Conservation (phyloP, 495 filamentous ascomycete species). For the Talaromyces stipitatus region DNA sequence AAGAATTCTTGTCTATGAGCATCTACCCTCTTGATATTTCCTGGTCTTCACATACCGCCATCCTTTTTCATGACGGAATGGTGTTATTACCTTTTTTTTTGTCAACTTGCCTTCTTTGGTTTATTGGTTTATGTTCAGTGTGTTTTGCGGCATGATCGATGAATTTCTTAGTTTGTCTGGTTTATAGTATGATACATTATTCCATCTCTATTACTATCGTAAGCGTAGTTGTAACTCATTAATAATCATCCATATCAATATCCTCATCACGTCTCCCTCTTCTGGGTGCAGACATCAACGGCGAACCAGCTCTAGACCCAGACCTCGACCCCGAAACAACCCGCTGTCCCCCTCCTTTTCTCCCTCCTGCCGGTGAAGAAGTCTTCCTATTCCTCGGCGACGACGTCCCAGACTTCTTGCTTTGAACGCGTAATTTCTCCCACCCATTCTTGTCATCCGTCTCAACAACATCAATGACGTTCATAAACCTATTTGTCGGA, state of each 20-base stretch:
- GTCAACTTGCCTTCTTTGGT: too few relatives aligned
- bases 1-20: neutral
- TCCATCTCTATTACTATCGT: neutral
- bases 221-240: neutral
- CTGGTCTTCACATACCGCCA: neutral
- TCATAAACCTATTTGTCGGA: neutral
- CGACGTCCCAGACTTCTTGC: neutral
- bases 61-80: neutral
- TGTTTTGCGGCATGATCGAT: conserved; percentile 3
- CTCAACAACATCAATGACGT: neutral
- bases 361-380: neutral
- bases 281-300: neutral
- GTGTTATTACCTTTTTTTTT: neutral
- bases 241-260: neutral
- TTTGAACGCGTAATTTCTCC: neutral
- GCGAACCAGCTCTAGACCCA: neutral
- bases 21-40: neutral
- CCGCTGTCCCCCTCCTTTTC: neutral
- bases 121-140: neutral
- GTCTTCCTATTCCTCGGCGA: neutral
- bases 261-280: neutral
- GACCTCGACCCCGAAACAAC: neutral
- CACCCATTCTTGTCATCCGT: neutral
- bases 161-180: neutral
- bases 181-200: neutral